Evolutionary conservation across 164 flowering plant genomes (phyloP), one percentile per base, ranked within the genome.

Genomic region (Litsea cubeba): DNA sequence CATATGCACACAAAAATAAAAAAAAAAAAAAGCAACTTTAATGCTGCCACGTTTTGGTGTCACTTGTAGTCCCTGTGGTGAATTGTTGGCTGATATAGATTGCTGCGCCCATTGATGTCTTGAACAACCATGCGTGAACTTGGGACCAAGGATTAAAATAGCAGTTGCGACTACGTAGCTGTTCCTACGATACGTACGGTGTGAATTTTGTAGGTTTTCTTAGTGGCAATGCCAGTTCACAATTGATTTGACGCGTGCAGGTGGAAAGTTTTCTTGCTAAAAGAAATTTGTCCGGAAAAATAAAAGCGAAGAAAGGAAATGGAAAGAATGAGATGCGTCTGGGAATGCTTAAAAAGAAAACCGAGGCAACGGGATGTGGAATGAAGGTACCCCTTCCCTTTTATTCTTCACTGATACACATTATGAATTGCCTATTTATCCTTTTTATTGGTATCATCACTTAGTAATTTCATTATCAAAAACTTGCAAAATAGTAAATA

Each of bases 291-390:
- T 62, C 85, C 24, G 85, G 81, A 20, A 90, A 86, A 77, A 50
- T 76, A 26, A 87, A 90, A 78, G 65, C 78, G 54, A 82, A 80
- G 67, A 89, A 81, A 62, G 72, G 70, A 50, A 73, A 62, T 71
- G 77, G 62, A 70, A 88, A 85, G 83, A 82, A 80, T 79, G 89
- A 89, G 12, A 50, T 70, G 30, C 76, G 35, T 11, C 71, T 78
- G 62, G 86, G 82, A 63, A 62, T 81, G 58, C 78, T 83, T 28
- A 78, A 82, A 72, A 92, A 88, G 81, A 90, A 90, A 76, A 77
- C 82, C 14, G 91, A 89, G 79, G 87, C 84, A 74, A 66, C 83
- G 69, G 93, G 85, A 72, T 95, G 91, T 71, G 87, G 85, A 71
- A 67, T 83, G 8, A 93, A 87, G 92, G 97, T 84, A 72, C 23